Conservation (phyloP, 257 asterid species). For the Schizonepeta tenuifolia region DNA sequence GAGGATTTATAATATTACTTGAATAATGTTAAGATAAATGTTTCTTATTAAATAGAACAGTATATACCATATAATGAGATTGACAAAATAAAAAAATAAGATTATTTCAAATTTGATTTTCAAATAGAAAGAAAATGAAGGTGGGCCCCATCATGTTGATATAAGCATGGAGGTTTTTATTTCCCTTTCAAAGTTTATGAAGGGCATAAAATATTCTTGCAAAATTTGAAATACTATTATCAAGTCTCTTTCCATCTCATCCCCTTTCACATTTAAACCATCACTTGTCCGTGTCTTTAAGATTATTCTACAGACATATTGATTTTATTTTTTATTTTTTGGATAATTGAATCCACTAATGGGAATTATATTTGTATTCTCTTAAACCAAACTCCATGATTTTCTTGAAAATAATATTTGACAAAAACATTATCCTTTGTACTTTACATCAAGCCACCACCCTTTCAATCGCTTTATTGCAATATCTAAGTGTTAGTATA, state of each 20-base stretch:
- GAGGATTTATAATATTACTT: too few relatives aligned
- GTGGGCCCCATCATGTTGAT: not conserved
- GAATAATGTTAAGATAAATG: too few relatives aligned
- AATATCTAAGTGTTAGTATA: not conserved
- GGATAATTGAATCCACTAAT: not conserved
- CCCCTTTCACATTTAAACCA: not conserved
- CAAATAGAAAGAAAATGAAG: not conserved
- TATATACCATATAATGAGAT: not conserved
- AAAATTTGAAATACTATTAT: conserved; percentile 19
- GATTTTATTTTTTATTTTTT: not conserved
- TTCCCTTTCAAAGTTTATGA: conserved; percentile 22
- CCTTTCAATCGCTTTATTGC: not conserved
- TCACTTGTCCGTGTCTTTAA: not conserved
- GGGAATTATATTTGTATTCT: not conserved
- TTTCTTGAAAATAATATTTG: not conserved
- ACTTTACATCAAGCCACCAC: not conserved
- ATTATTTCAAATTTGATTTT: not conserved
- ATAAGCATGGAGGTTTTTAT: not conserved
- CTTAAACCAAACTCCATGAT: not conserved
- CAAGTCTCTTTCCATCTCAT: conserved; percentile 29
- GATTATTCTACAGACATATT: conserved; percentile 23
- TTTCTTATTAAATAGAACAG: too few relatives aligned
- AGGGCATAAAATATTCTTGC: conserved; percentile 17
- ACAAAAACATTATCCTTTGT: not conserved
- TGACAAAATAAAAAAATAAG: not conserved